These are phyloP conservation scores for Centella asiatica DNA, from an alignment of 129 eudicot genomes.

Conservation along the genomic window DNA sequence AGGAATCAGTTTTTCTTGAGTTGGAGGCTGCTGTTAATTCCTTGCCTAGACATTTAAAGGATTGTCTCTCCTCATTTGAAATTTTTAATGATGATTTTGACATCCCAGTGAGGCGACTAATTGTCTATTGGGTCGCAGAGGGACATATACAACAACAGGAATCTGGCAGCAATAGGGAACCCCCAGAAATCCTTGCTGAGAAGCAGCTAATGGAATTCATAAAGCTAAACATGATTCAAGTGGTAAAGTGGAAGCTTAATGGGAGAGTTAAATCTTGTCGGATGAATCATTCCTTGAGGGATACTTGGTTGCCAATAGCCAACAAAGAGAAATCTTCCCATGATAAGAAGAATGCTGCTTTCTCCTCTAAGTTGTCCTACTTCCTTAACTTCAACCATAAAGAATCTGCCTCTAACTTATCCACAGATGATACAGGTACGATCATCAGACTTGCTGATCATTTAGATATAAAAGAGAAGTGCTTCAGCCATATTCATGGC, in stretches of 20 bases:
- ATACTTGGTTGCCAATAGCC: background rate
- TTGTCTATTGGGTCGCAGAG: constrained; percentile 18
- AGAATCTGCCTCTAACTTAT: background rate
- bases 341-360: no score
- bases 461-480: background rate
- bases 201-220: constrained; percentile 6
- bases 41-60: background rate
- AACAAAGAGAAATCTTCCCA: background rate
- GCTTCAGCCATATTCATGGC: constrained; percentile 8
- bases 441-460: constrained; percentile 11
- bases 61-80: background rate
- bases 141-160: constrained; percentile 2
- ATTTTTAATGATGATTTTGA: background rate
- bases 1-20: background rate
- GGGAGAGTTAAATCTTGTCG: constrained; percentile 10
- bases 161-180: background rate
- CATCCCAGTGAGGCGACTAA: constrained; percentile 11
- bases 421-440: background rate
- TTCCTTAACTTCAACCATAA: background rate
- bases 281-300: background rate
- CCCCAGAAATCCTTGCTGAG: background rate
- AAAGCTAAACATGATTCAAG: constrained; percentile 7
- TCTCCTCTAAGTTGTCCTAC: no score
- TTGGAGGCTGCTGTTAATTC: background rate
- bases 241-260: background rate